These are phyloP conservation scores for Pestalotiopsis sp. DNA, from an alignment of 2,329 filamentous ascomycete genomes.

Conservation along the genomic window DNA sequence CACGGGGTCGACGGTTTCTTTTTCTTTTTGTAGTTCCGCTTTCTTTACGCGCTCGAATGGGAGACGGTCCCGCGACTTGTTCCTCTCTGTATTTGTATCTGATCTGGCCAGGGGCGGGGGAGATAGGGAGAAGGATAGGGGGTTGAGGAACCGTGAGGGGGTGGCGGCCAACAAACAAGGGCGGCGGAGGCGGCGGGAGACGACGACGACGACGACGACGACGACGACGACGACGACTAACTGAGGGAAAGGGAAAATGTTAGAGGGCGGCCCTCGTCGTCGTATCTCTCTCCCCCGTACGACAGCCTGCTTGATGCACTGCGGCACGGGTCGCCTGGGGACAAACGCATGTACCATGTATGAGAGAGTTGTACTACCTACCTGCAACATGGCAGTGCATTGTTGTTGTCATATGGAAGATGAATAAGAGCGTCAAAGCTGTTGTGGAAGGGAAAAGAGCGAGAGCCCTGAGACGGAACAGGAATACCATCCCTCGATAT, in stretches of 20 bases:
- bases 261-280: neutral
- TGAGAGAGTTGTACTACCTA: neutral
- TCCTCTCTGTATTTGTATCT: neutral
- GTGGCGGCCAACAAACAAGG: neutral
- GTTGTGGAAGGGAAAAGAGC: neutral
- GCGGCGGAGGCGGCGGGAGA: too few species aligned
- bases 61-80: neutral
- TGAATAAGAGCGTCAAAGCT: neutral
- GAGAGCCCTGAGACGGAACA: neutral
- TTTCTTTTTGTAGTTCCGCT: neutral
- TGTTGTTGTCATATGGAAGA: neutral
- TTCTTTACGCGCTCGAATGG: neutral
- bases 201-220: too few species aligned
- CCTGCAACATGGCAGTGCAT: neutral
- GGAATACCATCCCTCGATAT: neutral
- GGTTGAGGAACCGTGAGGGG: neutral
- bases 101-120: neutral
- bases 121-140: neutral
- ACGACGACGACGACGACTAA: too few species aligned
- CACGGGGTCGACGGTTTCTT: too few species aligned
- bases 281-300: neutral
- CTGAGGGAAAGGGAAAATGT: neutral
- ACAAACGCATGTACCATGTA: neutral
- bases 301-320: neutral
- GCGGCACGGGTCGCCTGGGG: neutral